Conservation (phyloP, 1,284 basidiomycete species). For the Heterobasidion annosum region DNA sequence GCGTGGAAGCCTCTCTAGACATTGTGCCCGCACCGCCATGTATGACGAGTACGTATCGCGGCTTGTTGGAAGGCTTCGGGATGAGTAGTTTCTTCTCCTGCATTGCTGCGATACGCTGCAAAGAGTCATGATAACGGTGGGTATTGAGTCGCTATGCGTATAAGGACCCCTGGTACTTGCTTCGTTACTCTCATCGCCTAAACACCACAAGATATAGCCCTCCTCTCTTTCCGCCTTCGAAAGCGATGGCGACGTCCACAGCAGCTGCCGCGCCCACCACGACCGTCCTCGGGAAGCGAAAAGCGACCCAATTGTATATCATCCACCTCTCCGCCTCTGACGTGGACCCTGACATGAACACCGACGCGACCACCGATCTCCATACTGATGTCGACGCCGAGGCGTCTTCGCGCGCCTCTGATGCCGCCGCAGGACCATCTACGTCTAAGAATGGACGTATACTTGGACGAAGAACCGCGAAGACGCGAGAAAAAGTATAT, state of each 20-base stretch:
- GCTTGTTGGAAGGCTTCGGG: not conserved
- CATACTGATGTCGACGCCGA: no score
- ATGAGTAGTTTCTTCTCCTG: slow-evolving; percentile 11
- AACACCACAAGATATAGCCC: no score
- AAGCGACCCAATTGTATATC: slow-evolving; percentile 16
- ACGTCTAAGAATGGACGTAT: no score
- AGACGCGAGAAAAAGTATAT: slow-evolving; percentile 20
- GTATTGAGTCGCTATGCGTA: no score
- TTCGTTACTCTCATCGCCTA: no score
- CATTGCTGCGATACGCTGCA: not conserved
- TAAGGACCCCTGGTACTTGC: no score
- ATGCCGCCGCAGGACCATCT: no score
- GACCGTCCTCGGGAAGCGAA: slow-evolving; percentile 28
- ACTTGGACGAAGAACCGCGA: no score
- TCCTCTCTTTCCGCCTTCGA: no score
- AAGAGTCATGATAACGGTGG: not conserved
- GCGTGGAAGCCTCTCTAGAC: slow-evolving; percentile 48
- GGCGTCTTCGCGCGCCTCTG: no score
- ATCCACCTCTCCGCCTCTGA: slow-evolving; percentile 26
- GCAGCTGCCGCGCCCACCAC: not conserved
- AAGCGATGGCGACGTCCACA: not conserved
- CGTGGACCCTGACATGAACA: slow-evolving; percentile 9
- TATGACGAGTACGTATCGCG: slow-evolving; percentile 48
- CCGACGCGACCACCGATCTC: no score
- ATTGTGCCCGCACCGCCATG: slow-evolving; percentile 77